Percentiles rank a stretch among this genome's conserved stretches.
Evolutionary conservation across 192 early-diverging fungal genomes (phyloP).

Genomic region (Coemansia pectinata): DNA sequence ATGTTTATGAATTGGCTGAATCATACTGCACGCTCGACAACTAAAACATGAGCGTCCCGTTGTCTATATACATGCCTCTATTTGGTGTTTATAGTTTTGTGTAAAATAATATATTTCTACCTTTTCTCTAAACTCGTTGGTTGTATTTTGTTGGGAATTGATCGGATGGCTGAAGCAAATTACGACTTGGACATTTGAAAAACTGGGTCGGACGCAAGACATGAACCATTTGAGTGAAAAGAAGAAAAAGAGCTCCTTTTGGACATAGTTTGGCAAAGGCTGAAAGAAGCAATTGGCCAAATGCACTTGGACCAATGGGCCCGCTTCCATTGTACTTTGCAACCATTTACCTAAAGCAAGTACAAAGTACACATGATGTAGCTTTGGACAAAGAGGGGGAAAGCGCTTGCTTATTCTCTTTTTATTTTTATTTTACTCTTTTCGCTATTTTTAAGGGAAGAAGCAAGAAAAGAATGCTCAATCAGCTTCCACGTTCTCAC

Average conservation of each 20-base stretch:
- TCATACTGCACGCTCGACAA: background rate
- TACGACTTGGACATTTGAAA: too few relatives aligned
- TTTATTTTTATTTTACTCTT: background rate
- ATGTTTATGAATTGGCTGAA: background rate
- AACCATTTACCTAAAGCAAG: background rate
- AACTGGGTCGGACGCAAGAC: too few relatives aligned
- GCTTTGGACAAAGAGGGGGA: background rate
- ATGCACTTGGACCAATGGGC: background rate
- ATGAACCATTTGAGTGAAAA: too few relatives aligned
- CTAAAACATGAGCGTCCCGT: background rate
- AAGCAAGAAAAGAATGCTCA: background rate
- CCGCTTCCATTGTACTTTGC: background rate
- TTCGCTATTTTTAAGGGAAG: background rate
- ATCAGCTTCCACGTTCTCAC: too few relatives aligned
- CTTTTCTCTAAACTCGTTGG: background rate
- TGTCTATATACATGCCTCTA: background rate
- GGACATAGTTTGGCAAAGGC: background rate
- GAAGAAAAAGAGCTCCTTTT: background rate
- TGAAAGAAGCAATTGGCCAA: background rate
- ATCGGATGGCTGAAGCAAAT: too few relatives aligned
- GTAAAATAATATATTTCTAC: background rate
- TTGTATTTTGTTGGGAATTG: too few relatives aligned
- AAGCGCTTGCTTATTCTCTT: background rate
- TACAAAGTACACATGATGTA: background rate
- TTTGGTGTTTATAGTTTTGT: background rate